Evolutionary conservation across 495 filamentous ascomycete genomes (phyloP).

Genomic region (Letharia lupina): DNA sequence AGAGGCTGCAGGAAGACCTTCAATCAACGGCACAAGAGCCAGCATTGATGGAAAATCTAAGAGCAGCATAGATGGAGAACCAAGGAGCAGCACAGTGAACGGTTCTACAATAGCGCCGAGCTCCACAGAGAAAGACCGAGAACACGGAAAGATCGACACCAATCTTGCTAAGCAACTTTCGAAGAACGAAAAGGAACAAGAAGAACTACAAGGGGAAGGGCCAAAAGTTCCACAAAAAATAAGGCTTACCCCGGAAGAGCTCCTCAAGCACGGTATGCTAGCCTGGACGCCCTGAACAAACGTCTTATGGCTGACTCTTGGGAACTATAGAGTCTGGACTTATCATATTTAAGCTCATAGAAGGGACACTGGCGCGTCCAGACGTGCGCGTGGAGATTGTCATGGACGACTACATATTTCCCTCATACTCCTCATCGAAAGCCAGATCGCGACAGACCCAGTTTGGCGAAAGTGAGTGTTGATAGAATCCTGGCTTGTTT

Average conservation of each 20-base stretch:
- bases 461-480: conserved; percentile 65
- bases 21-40: conserved; percentile 16
- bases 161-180: conserved; percentile 35
- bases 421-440: conserved; percentile 72
- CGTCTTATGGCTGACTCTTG: conserved; percentile 15
- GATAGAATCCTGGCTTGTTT: background rate
- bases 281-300: background rate
- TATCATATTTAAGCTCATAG: conserved; percentile 88
- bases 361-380: conserved; percentile 67
- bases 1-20: conserved; percentile 33
- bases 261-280: conserved; percentile 59
- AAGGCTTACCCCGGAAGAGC: conserved; percentile 65
- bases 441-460: conserved; percentile 55
- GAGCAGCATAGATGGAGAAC: conserved; percentile 28
- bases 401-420: conserved; percentile 92
- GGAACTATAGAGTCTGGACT: conserved; percentile 66
- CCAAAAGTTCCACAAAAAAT: conserved; percentile 67
- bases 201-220: conserved; percentile 35
- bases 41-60: conserved; percentile 26
- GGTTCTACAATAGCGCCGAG: conserved; percentile 18
- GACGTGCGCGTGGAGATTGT: conserved; percentile 77
- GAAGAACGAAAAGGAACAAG: conserved; percentile 46
- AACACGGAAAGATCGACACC: conserved; percentile 26
- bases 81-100: conserved; percentile 34
- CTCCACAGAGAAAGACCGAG: conserved; percentile 15